Base-by-base conservation (phyloP, 257 asterid species). In the Solanum tarapatanum region DNA sequence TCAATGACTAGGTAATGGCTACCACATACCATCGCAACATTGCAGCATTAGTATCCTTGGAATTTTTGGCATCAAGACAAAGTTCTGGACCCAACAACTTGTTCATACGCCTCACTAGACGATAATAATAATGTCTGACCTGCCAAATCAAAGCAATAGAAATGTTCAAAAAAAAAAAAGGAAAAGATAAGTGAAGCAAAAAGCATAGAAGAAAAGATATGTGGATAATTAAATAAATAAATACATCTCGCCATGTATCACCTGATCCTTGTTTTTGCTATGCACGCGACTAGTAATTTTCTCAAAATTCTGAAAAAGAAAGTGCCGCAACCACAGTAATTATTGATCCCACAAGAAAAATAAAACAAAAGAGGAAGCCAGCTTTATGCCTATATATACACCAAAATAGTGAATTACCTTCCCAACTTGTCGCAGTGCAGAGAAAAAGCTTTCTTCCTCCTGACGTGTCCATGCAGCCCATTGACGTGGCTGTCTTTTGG, bases 391-490 rank as follows among this genome's bases (percentile, higher is more conserved):
- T 66, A 76, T 19, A 77, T 85, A 90, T 70, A 77, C 55, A 77
- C 86, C 68, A 74, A 82, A 43, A 80, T 35, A 66, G 88, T 55
- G 86, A 43, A 87, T 91, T 91, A 91, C 99, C 99, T 97, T 97
- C 90, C 99, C 99, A 93, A 95, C 98, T 92, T 93, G 99, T 83
- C 99, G 98, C 86, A 97, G 90, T 69, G 98, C 99, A 85, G 93
- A 89, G 88, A 96, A 97, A 90, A 97, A 97, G 87, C 97, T 94
- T 90, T 97, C 99, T 91, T 97, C 99, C 91, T 97, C 99, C 86
- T 96, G 97, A 83, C 98, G 98, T 62, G 99, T 97, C 99, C 99
- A 97, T 89, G 99, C 99, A 91, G 99, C 99, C 99, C 99, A 97
- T 91, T 94, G 99, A 62, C 99, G 97, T 11, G 99, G 94, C 89